phyloP scores from a whole-genome alignment of 495 filamentous ascomycete species.

The Podospora fimiseda region DNA sequence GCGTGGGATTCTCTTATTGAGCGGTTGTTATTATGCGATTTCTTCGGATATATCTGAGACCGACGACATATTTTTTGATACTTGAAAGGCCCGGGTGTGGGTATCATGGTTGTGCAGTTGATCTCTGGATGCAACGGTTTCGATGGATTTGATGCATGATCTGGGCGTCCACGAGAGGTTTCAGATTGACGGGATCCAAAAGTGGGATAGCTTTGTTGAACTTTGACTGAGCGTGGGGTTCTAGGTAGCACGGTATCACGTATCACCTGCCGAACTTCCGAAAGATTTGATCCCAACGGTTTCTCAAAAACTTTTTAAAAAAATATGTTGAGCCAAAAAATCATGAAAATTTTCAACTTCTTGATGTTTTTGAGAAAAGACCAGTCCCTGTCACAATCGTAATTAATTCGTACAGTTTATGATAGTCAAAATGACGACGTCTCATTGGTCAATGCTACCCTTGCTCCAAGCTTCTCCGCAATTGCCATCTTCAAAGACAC shows the following conservation, averaged over 20 bases:
- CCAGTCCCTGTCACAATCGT: no score
- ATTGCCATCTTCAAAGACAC: no score
- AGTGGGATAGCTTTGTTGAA: neutral
- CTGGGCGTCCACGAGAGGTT: conserved; percentile 2
- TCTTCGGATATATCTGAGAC: conserved; percentile 1
- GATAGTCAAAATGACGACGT: no score
- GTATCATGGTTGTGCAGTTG: neutral
- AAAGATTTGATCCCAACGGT: no score
- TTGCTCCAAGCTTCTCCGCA: neutral
- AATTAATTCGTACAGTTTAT: no score
- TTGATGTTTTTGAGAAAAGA: no score
- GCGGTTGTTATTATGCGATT: neutral
- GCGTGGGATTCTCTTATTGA: neutral
- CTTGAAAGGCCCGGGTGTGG: neutral
- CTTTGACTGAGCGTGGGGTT: neutral
- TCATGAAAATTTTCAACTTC: no score
- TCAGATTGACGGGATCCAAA: conserved; percentile 10
- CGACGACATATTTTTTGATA: neutral
- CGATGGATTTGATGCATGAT: conserved; percentile 6
- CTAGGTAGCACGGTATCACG: no score
- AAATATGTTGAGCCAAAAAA: neutral
- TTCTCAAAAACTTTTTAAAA: neutral
- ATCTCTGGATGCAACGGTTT: conserved; percentile 1
- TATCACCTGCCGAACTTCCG: no score
- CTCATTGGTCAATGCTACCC: conserved; percentile 4